Percentiles rank a stretch among this genome's conserved stretches.
Conservation (phyloP, 768 basidiomycete species). For the Trametes villosa region DNA sequence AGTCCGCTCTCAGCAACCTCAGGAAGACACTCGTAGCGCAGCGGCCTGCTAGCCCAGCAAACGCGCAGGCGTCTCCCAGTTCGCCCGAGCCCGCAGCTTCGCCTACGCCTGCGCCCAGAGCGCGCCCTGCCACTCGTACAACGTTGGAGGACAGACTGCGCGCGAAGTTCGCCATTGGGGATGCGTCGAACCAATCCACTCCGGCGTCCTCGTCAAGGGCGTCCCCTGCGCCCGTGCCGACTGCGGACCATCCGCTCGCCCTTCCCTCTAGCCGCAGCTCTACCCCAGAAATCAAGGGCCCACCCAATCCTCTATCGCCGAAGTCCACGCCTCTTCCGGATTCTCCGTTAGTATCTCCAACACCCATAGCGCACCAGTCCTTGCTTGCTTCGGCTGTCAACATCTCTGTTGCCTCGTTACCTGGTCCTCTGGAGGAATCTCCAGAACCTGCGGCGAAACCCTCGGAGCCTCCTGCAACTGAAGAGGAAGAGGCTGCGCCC, state of each 20-base stretch:
- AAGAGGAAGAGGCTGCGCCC: not conserved
- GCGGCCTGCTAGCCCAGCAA: conserved; percentile 49
- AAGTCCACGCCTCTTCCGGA: conserved; percentile 46
- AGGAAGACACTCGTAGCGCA: conserved; percentile 65
- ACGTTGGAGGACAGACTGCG: conserved; percentile 80
- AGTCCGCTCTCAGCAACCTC: conserved; percentile 60
- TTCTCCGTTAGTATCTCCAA: conserved; percentile 16
- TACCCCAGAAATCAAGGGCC: conserved; percentile 19
- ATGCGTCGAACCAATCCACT: conserved; percentile 51
- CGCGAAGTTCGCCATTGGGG: conserved; percentile 63
- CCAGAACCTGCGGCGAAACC: not conserved
- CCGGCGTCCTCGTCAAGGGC: conserved; percentile 45
- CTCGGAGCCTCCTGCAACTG: not conserved
- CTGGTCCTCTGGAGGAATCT: not conserved
- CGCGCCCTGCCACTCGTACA: conserved; percentile 44
- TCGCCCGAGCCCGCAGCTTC: conserved; percentile 29
- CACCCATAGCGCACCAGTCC: conserved; percentile 6
- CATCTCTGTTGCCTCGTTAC: not conserved
- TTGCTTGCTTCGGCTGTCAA: conserved; percentile 6
- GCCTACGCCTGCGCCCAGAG: conserved; percentile 11
- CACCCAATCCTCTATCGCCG: conserved; percentile 24
- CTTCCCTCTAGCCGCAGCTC: conserved; percentile 11
- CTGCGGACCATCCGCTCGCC: conserved; percentile 36
- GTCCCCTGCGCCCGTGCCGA: conserved; percentile 44
- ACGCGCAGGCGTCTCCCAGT: conserved; percentile 33